phyloP scores from a whole-genome alignment of 495 filamentous ascomycete genomes.

The Penicillium pancosmium region DNA sequence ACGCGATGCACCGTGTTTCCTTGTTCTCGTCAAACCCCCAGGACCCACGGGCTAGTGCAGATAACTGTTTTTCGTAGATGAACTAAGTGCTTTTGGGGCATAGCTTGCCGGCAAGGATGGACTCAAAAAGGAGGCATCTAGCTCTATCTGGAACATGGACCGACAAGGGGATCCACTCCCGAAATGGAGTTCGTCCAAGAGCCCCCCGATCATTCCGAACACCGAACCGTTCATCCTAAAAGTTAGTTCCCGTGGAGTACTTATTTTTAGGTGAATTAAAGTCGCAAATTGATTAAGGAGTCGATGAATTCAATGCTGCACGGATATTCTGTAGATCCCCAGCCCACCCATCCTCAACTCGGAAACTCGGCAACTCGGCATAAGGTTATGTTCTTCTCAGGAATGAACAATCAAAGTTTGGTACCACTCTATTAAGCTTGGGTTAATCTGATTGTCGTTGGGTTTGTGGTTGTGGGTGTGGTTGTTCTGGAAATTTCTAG shows the following conservation, averaged over 20 bases:
- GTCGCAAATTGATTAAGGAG: constrained; percentile 18
- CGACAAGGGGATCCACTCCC: constrained; percentile 6
- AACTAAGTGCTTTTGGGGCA: background rate
- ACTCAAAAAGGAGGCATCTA: constrained; percentile 16
- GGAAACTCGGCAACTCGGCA: background rate
- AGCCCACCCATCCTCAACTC: background rate
- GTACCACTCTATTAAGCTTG: too few species aligned
- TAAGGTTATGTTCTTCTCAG: background rate
- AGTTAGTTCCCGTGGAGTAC: constrained; percentile 5
- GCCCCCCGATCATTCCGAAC: constrained; percentile 14
- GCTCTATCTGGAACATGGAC: constrained; percentile 7
- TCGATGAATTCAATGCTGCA: background rate
- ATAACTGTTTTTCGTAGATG: constrained; percentile 8
- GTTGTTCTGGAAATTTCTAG: too few species aligned
- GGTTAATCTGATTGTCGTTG: too few species aligned
- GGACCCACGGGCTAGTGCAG: background rate
- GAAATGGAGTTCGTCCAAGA: constrained; percentile 6
- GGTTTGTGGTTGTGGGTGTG: too few species aligned
- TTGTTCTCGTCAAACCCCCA: background rate
- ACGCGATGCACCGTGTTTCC: constrained; percentile 1
- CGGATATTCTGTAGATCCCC: background rate
- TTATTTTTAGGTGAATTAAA: constrained; percentile 19
- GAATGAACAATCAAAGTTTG: too few species aligned
- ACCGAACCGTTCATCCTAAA: constrained; percentile 19
- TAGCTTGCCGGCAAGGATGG: background rate